Conservation (phyloP, 2,329 filamentous ascomycete genomes). For the Trichoderma polysporum region DNA sequence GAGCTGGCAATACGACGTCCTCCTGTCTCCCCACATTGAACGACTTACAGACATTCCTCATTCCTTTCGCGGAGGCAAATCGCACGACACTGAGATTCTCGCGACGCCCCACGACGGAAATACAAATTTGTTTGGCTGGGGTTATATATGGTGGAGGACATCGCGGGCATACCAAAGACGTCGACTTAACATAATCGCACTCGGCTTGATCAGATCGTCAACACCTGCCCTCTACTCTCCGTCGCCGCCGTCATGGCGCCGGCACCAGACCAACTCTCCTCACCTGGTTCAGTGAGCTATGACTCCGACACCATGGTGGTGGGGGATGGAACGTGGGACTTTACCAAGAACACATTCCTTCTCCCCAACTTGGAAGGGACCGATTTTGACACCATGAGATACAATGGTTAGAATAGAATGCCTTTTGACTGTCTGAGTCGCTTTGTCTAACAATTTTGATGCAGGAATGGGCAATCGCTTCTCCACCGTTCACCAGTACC, state of each 20-base stretch:
- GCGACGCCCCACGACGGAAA: not conserved
- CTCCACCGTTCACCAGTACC: conserved; percentile 66
- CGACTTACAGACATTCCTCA: not conserved
- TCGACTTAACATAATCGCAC: not conserved
- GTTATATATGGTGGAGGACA: not conserved
- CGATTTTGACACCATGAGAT: conserved; percentile 79
- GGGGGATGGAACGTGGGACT: conserved; percentile 83
- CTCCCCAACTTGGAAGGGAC: conserved; percentile 74
- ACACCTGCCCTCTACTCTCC: not conserved
- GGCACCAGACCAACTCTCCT: conserved; percentile 59
- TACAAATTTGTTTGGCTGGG: not conserved
- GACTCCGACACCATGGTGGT: conserved; percentile 72
- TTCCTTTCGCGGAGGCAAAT: not conserved
- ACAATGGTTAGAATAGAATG: conserved; percentile 62
- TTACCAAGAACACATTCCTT: conserved; percentile 72
- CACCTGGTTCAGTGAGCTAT: conserved; percentile 71
- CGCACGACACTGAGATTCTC: conserved; percentile 1
- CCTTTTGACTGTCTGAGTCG: not conserved
- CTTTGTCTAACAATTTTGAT: conserved; percentile 23
- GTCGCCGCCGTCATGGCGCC: conserved; percentile 59
- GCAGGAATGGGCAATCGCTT: conserved; percentile 82
- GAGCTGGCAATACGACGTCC: not conserved
- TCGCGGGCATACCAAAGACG: not conserved
- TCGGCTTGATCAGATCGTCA: not conserved
- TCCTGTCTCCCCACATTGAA: not conserved